Evolutionary conservation across 345 rosid genomes (phyloP), one percentile per base, ranked within the genome.

Genomic region (Eucalyptus pauciflora): DNA sequence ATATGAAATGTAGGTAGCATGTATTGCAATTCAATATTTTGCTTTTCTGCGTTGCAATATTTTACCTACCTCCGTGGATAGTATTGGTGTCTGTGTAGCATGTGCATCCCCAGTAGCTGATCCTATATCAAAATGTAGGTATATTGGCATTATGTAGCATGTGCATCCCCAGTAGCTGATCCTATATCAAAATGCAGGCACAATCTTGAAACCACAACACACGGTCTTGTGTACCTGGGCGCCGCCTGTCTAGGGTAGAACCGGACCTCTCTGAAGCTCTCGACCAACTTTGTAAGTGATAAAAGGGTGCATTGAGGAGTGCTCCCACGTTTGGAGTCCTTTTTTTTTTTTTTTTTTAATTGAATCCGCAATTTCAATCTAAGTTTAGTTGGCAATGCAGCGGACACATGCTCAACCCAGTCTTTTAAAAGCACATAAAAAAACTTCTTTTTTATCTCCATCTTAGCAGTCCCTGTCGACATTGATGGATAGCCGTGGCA

Each of bases 11-110:
- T 10, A 24, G 29, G 62, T 56, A 22, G 62, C 62, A 9, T 56
- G 62, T 2, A 1, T 24, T 10, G 62, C 29, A 9, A 24, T 27
- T 29, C 69, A 0, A 27, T 5, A 60, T 62, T 27, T 62, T 0
- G 69, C 69, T 62, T 62, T 27, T 12, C 69, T 12, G 33, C 29
- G 31, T 13, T 62, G 31, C 0, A 12, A 13, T 9, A 62, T 27
- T 62, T 62, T 33, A 62, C 69, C 69, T 27, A 62, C 69, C 69
- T 13, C n/a, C 62, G 12, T 22, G 29, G 29, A 56, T 52, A 10
- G 62, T 56, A 56, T 56, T 56, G 62, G 62, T 56, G 62, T 2
- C 13, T 24, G 4, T 37, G 41, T 37, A 4, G 33, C 33, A 33
- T 33, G 33, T 33, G 33, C 33, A 33, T 33, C 33, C 33, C 33